A percentile compares a stretch with the other conserved stretches of the same genome.
Evolutionary conservation across 1,284 basidiomycete genomes (phyloP).

Genomic region (Rhodotorula sp.): DNA sequence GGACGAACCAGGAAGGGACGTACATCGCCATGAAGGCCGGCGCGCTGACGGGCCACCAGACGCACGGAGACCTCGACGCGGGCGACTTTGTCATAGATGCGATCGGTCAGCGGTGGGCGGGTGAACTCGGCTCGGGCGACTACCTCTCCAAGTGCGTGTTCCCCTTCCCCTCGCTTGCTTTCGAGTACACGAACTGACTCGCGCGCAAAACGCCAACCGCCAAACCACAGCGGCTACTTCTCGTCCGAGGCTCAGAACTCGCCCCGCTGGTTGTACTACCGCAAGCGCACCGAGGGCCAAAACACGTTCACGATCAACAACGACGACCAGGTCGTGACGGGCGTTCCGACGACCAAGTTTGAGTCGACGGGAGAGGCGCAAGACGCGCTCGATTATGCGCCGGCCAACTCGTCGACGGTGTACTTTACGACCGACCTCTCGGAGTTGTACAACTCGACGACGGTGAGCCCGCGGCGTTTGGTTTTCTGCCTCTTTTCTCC

Average conservation of each 20-base stretch:
- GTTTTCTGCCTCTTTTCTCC: not conserved
- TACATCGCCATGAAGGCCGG: slow-evolving; percentile 89
- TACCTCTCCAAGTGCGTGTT: slow-evolving; percentile 9
- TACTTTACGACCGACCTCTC: slow-evolving; percentile 79
- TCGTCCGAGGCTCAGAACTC: slow-evolving; percentile 57
- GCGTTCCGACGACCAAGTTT: slow-evolving; percentile 61
- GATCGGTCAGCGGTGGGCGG: slow-evolving; percentile 89
- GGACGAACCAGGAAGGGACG: slow-evolving; percentile 77
- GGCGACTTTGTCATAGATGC: slow-evolving; percentile 90
- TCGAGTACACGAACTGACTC: slow-evolving; percentile 38
- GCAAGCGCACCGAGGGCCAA: slow-evolving; percentile 80
- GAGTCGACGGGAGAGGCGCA: slow-evolving; percentile 66
- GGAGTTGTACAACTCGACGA: slow-evolving; percentile 68
- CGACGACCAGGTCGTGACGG: slow-evolving; percentile 75
- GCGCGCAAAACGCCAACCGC: not conserved
- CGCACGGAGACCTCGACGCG: slow-evolving; percentile 44
- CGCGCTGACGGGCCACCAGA: slow-evolving; percentile 57
- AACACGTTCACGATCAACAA: slow-evolving; percentile 82
- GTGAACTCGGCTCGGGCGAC: slow-evolving; percentile 81
- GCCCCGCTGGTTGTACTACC: slow-evolving; percentile 84
- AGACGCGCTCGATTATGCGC: slow-evolving; percentile 61
- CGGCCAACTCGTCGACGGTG: slow-evolving; percentile 70
- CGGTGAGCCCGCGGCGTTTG: not conserved
- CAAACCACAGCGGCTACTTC: slow-evolving; percentile 26
- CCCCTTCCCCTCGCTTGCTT: not conserved